phyloP scores from a whole-genome alignment of 2,329 filamentous ascomycete genomes.

The Lomentospora prolificans region DNA sequence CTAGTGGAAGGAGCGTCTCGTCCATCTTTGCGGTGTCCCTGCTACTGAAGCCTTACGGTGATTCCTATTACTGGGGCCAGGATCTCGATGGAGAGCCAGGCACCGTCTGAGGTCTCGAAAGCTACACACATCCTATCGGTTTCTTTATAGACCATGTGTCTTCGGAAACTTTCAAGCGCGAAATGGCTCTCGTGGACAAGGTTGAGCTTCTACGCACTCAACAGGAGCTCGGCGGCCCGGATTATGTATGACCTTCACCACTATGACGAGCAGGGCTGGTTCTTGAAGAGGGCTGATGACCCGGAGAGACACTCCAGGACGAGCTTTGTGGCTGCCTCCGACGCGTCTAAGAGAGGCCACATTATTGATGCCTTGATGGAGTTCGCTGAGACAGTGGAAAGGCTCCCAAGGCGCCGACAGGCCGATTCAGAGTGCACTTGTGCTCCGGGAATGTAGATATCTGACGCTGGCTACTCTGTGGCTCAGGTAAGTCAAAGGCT shows the following conservation, averaged over 20 bases:
- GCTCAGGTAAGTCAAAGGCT: not conserved
- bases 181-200: constrained; percentile 13
- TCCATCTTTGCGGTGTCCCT: constrained; percentile 13
- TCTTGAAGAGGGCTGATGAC: constrained; percentile 10
- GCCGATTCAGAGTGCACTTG: not conserved
- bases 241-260: constrained; percentile 16
- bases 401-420: not conserved
- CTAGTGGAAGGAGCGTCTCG: constrained; percentile 9
- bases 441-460: not conserved
- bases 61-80: constrained; percentile 14
- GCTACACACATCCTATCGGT: constrained; percentile 14
- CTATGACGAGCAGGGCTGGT: constrained; percentile 12
- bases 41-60: constrained; percentile 12
- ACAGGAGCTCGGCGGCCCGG: constrained; percentile 11
- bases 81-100: constrained; percentile 14
- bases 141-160: constrained; percentile 15
- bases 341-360: not conserved
- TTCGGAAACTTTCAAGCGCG: constrained; percentile 13
- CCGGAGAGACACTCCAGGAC: constrained; percentile 9
- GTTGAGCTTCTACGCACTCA: constrained; percentile 10
- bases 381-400: not conserved
- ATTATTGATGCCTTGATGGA: not conserved
- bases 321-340: constrained; percentile 10
- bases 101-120: constrained; percentile 15
- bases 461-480: not conserved